Percentiles rank a stretch among this genome's conserved stretches.
phyloP scores from a whole-genome alignment of 371 early-diverging fungal genomes.

The Syncephalastrum contaminatum region DNA sequence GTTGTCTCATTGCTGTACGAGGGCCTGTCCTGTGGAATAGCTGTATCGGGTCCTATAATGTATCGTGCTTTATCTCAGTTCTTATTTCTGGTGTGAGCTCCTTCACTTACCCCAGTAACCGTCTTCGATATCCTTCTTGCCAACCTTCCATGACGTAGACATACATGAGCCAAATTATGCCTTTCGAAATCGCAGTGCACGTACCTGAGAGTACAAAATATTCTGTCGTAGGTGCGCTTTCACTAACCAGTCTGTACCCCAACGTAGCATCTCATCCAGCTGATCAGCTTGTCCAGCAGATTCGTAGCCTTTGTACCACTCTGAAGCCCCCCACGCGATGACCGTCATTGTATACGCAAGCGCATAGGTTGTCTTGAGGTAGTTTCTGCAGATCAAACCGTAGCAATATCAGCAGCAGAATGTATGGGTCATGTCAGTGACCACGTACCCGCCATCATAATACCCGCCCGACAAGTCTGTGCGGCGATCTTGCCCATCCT shows the following conservation, averaged over 20 bases:
- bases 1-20: constrained; percentile 61
- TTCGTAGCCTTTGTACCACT: constrained; percentile 59
- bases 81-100: not conserved
- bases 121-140: constrained; percentile 32
- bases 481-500: constrained; percentile 46
- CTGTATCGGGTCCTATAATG: constrained; percentile 37
- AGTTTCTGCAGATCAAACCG: constrained; percentile 37
- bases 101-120: constrained; percentile 44
- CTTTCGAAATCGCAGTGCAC: not conserved
- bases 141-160: constrained; percentile 18
- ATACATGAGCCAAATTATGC: not conserved
- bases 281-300: constrained; percentile 49
- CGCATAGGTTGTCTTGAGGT: constrained; percentile 64
- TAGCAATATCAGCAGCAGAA: too few species aligned
- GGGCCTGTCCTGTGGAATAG: constrained; percentile 57
- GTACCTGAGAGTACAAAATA: constrained; percentile 40
- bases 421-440: not conserved
- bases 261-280: constrained; percentile 52
- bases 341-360: constrained; percentile 50
- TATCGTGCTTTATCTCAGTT: constrained; percentile 1
- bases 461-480: constrained; percentile 49
- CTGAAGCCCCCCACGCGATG: constrained; percentile 58
- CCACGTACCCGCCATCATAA: constrained; percentile 35
- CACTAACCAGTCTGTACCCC: constrained; percentile 67
- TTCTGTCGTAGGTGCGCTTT: constrained; percentile 49